Evolutionary conservation across 139 green algal genomes (phyloP).

Genomic region (Bryopsis sp.): DNA sequence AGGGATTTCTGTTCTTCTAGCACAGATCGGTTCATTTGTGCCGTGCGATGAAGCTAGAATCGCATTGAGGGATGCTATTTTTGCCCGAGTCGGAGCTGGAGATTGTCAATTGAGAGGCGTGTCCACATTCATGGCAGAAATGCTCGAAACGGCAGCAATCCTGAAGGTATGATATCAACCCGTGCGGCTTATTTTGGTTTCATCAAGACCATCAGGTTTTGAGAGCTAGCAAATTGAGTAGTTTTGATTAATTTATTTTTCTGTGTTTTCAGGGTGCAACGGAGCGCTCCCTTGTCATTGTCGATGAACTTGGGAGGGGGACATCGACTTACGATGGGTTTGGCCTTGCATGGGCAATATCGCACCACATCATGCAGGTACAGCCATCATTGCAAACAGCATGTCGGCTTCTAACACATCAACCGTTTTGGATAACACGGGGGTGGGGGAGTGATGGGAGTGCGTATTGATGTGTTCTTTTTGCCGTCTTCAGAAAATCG

Average conservation of each 20-base stretch:
- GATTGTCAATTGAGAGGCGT: conserved; percentile 90
- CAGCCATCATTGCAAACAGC: too few relatives aligned
- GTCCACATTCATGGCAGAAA: conserved; percentile 99
- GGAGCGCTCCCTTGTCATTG: conserved; percentile 75
- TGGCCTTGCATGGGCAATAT: conserved; percentile 93
- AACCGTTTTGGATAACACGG: too few relatives aligned
- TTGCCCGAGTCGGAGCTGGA: conserved; percentile 89
- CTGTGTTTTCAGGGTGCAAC: conserved; percentile 55
- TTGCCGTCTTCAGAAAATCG: conserved; percentile 33
- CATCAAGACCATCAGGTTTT: too few relatives aligned
- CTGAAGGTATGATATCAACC: conserved; percentile 38
- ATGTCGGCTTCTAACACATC: too few relatives aligned
- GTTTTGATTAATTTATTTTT: background rate
- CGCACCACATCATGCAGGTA: conserved; percentile 85
- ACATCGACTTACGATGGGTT: conserved; percentile 96
- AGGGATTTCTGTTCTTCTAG: conserved; percentile 78
- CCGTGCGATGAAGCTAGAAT: conserved; percentile 73
- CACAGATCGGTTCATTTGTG: conserved; percentile 92
- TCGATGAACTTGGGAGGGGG: conserved; percentile 91
- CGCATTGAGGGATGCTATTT: conserved; percentile 84
- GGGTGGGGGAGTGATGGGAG: background rate
- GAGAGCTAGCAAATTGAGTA: too few relatives aligned
- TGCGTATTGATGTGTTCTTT: background rate
- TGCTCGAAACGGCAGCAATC: conserved; percentile 91
- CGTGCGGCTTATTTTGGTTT: too few relatives aligned